A percentile compares a stretch with the other conserved stretches of the same genome.
Evolutionary conservation across 2,329 filamentous ascomycete species (phyloP).

Genomic region (Fulvia fulva): DNA sequence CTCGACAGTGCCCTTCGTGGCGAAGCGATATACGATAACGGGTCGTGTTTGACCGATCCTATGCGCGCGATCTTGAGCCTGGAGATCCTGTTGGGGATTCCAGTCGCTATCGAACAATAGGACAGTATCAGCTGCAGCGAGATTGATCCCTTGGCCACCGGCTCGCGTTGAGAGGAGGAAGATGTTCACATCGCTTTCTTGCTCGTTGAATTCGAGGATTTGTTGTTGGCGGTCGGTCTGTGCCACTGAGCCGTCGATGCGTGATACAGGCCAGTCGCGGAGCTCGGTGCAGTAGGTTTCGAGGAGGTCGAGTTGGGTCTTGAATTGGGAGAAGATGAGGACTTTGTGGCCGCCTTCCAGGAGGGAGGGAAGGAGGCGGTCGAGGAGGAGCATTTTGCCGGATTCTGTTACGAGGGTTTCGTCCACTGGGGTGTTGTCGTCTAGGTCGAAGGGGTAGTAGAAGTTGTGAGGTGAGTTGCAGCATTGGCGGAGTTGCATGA

Average conservation of each 20-base stretch:
- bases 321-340: conserved; percentile 95
- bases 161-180: conserved; percentile 89
- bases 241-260: conserved; percentile 83
- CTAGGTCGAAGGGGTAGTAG: conserved; percentile 77
- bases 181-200: conserved; percentile 50
- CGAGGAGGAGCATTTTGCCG: conserved; percentile 92
- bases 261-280: conserved; percentile 74
- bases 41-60: conserved; percentile 90
- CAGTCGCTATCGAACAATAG: conserved; percentile 87
- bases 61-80: conserved; percentile 93
- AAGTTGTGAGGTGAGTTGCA: conserved; percentile 97
- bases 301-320: conserved; percentile 85
- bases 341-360: conserved; percentile 79
- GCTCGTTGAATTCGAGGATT: conserved; percentile 48
- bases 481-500: conserved; percentile 86
- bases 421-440: conserved; percentile 59
- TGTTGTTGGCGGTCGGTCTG: conserved; percentile 56
- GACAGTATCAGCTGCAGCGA: conserved; percentile 86
- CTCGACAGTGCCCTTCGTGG: conserved; percentile 89
- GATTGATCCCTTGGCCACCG: conserved; percentile 91
- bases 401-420: conserved; percentile 80
- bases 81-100: conserved; percentile 95
- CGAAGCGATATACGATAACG: conserved; percentile 88
- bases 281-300: conserved; percentile 80
- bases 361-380: conserved; percentile 74